Conservation (phyloP, 2,329 filamentous ascomycete species). For the Paraconiothyrium brasiliense region DNA sequence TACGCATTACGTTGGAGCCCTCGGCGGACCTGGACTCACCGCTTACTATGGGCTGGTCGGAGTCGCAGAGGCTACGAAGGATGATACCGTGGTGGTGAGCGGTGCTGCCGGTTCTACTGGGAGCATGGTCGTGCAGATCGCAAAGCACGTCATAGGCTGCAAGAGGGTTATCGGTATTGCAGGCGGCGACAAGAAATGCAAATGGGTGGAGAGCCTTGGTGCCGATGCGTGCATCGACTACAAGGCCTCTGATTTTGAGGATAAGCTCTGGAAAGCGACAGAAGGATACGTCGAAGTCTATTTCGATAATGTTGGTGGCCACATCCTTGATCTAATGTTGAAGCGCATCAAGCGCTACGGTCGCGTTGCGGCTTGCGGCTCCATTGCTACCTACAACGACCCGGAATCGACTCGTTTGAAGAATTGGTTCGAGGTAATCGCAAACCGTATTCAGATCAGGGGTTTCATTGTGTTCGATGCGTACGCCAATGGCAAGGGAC, state of each 20-base stretch:
- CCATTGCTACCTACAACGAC: constrained; percentile 55
- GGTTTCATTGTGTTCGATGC: constrained; percentile 58
- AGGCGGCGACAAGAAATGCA: constrained; percentile 62
- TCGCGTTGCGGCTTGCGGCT: constrained; percentile 55
- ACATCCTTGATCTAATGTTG: constrained; percentile 59
- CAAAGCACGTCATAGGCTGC: constrained; percentile 58
- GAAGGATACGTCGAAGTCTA: constrained; percentile 62
- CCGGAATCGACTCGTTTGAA: constrained; percentile 42
- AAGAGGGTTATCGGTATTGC: constrained; percentile 63
- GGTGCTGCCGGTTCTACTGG: constrained; percentile 82
- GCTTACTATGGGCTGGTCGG: constrained; percentile 79
- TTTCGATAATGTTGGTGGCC: constrained; percentile 62
- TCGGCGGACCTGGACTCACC: constrained; percentile 68
- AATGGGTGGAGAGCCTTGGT: constrained; percentile 60
- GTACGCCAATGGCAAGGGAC: constrained; percentile 37
- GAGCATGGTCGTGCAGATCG: constrained; percentile 70
- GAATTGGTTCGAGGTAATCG: constrained; percentile 57
- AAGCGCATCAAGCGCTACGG: constrained; percentile 53
- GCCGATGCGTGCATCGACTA: constrained; percentile 66
- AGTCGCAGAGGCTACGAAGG: constrained; percentile 70
- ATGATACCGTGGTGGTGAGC: constrained; percentile 78
- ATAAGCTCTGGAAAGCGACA: constrained; percentile 59
- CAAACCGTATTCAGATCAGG: constrained; percentile 54
- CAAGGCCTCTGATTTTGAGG: constrained; percentile 57
- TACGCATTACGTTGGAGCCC: constrained; percentile 58